Evolutionary conservation across 2,329 filamentous ascomycete genomes (phyloP).

Genomic region (Boeremia lycopersici): DNA sequence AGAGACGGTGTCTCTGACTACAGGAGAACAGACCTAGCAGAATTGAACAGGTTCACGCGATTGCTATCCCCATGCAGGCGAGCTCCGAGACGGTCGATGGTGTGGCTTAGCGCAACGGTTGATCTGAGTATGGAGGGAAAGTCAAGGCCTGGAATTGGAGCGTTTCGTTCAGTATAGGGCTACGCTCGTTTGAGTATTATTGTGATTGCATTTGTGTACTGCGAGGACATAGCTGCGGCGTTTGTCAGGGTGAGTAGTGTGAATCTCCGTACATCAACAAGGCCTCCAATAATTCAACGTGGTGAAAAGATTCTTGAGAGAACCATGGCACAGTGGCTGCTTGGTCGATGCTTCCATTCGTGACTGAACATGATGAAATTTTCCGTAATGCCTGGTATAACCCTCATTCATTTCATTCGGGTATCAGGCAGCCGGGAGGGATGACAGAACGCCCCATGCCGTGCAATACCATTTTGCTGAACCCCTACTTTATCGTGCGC

Average conservation of each 20-base stretch:
- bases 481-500: conserved; percentile 42
- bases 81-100: neutral
- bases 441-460: conserved; percentile 48
- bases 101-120: neutral
- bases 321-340: conserved; percentile 19
- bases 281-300: neutral
- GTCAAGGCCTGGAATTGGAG: too few species aligned
- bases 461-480: conserved; percentile 46
- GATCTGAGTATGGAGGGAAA: neutral
- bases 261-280: neutral
- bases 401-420: conserved; percentile 38
- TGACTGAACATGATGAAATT: conserved; percentile 49
- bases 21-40: neutral
- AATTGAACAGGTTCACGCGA: neutral
- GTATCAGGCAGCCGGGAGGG: conserved; percentile 42
- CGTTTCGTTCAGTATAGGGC: neutral
- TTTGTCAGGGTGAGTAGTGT: neutral
- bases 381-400: conserved; percentile 47
- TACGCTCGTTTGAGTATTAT: neutral
- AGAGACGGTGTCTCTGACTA: neutral
- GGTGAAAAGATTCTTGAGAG: conserved; percentile 4
- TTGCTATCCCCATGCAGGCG: neutral
- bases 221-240: too few species aligned
- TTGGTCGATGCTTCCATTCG: conserved; percentile 42
- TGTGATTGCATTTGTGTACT: neutral